Conservation (phyloP, 2,329 filamentous ascomycete species). For the Alternaria metachromatica region DNA sequence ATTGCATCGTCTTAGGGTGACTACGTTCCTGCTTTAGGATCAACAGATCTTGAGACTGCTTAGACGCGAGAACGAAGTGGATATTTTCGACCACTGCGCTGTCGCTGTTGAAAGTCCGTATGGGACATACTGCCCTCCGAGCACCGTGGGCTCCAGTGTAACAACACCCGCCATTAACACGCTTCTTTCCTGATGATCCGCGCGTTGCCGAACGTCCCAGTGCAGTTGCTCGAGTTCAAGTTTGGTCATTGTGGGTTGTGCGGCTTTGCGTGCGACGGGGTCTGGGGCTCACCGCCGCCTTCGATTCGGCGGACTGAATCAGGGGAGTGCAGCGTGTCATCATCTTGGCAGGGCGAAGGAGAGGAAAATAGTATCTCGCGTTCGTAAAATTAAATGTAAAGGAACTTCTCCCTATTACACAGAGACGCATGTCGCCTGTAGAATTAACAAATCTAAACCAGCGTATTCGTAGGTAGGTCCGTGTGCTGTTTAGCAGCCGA, state of each 20-base stretch:
- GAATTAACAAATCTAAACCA: slow-evolving; percentile 5
- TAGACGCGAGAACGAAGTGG: not conserved
- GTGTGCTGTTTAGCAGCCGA: not conserved
- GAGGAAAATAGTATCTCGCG: not conserved
- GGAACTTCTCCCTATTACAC: slow-evolving; percentile 17
- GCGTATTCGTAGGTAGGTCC: not conserved
- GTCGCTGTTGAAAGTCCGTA: not conserved
- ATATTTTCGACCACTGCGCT: not conserved
- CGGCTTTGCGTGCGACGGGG: not conserved
- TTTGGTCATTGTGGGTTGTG: not conserved
- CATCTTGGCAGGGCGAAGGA: not conserved
- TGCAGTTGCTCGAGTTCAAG: not conserved
- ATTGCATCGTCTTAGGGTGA: not conserved
- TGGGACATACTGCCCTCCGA: not conserved
- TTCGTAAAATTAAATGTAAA: slow-evolving; percentile 16
- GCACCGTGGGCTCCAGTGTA: not conserved
- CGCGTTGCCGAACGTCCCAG: not conserved
- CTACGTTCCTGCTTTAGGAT: not conserved
- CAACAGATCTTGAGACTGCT: not conserved
- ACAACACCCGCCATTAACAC: not conserved
- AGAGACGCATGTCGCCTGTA: slow-evolving; percentile 8
- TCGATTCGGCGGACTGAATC: not conserved
- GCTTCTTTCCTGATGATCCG: not conserved
- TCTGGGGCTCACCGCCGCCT: not conserved
- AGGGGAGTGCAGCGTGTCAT: not conserved